A percentile compares a stretch with the other conserved stretches of the same genome.
phyloP scores from a whole-genome alignment of 78 protist species.

The Isochrysis galbana region DNA sequence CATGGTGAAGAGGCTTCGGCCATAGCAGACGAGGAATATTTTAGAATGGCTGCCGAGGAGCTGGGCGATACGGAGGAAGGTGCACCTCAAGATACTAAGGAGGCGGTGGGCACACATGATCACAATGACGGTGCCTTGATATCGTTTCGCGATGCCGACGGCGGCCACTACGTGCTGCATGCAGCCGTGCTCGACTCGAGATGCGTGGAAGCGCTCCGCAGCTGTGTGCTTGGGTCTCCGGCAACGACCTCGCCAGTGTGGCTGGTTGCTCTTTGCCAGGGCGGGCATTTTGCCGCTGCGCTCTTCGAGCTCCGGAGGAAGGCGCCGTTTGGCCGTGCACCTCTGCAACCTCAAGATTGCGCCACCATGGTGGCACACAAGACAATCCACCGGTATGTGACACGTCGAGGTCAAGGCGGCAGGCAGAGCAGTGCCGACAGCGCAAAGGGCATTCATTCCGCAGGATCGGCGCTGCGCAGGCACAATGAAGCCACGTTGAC shows the following conservation, averaged over 20 bases:
- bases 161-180: background rate
- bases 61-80: background rate
- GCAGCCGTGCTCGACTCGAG: background rate
- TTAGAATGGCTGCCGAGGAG: no score
- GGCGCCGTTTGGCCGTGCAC: no score
- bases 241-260: background rate
- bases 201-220: background rate
- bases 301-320: background rate
- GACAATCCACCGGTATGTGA: background rate
- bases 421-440: background rate
- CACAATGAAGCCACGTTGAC: background rate
- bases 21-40: background rate
- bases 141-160: background rate
- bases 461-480: background rate
- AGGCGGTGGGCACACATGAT: background rate
- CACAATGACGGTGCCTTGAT: background rate
- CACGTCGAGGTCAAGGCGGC: constrained; percentile 6
- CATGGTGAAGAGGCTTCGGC: background rate
- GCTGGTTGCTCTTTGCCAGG: background rate
- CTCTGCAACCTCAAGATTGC: no score
- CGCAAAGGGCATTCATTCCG: background rate
- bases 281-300: constrained; percentile 27
- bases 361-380: background rate
- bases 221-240: background rate
- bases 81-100: background rate